These are phyloP conservation scores for Ashbya aceris DNA, from an alignment of 1,139 yeast genomes.

Conservation along the genomic window DNA sequence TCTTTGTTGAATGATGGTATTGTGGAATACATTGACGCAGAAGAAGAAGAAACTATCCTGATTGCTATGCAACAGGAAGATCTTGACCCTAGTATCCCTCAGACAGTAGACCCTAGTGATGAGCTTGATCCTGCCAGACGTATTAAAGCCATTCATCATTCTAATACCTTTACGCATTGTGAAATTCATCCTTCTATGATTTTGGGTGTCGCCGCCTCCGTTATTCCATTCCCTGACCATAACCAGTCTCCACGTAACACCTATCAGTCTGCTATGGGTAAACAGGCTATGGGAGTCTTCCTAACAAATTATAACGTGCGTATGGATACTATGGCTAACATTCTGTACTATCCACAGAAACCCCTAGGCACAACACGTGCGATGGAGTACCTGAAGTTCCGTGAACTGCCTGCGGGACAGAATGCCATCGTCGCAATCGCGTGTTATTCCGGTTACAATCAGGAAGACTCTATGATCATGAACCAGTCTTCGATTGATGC, in stretches of 20 bases:
- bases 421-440: constrained; percentile 97
- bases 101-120: constrained; percentile 36
- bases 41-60: constrained; percentile 95
- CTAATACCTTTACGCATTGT: constrained; percentile 95
- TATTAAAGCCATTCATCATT: constrained; percentile 62
- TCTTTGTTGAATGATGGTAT: constrained; percentile 77
- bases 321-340: constrained; percentile 99
- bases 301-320: constrained; percentile 90
- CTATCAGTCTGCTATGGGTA: constrained; percentile 99
- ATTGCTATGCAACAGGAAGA: constrained; percentile 99
- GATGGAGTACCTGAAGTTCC: constrained; percentile 93
- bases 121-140: constrained; percentile 56
- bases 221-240: constrained; percentile 99
- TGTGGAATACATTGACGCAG: constrained; percentile 93
- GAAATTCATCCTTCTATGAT: constrained; percentile 99
- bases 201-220: constrained; percentile 95
- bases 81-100: constrained; percentile 57
- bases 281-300: constrained; percentile 99
- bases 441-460: constrained; percentile 97
- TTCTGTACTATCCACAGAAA: constrained; percentile 93
- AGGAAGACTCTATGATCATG: constrained; percentile 99
- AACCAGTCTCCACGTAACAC: constrained; percentile 99
- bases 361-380: constrained; percentile 99
- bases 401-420: constrained; percentile 99
- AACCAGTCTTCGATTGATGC: constrained; percentile 96